Conservation (phyloP, 1,284 basidiomycete genomes). For the Apiotrichum gamsii region DNA sequence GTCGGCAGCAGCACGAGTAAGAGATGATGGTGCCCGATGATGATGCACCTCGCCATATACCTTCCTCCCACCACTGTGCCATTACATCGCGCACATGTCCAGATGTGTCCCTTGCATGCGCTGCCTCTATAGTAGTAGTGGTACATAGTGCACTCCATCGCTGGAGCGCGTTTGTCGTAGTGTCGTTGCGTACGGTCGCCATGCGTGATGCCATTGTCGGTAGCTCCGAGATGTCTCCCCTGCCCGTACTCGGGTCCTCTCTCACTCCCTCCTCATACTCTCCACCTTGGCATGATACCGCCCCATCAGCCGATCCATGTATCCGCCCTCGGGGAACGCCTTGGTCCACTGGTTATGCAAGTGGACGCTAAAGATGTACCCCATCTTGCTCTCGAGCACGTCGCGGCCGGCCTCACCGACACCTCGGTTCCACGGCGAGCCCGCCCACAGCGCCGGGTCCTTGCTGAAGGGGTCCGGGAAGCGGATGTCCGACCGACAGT, state of each 20-base stretch:
- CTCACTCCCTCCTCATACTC: neutral
- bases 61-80: no score
- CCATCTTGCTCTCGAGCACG: constrained; percentile 58
- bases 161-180: no score
- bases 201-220: no score
- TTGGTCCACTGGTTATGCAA: constrained; percentile 91
- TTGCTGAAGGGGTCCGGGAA: constrained; percentile 78
- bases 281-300: constrained; percentile 53
- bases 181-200: no score
- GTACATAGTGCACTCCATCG: no score
- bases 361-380: constrained; percentile 74
- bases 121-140: no score
- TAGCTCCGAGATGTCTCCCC: no score
- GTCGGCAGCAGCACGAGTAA: no score
- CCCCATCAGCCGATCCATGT: constrained; percentile 68
- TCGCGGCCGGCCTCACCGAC: constrained; percentile 27
- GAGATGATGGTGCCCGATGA: no score
- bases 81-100: no score
- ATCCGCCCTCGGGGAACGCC: constrained; percentile 65
- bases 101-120: no score
- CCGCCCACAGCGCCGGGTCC: constrained; percentile 57
- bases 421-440: constrained; percentile 57
- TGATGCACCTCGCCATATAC: neutral
- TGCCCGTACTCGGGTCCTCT: no score
- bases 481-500: constrained; percentile 81